Conservation (phyloP, 2,329 filamentous ascomycete species). For the Aureobasidium pullulans region DNA sequence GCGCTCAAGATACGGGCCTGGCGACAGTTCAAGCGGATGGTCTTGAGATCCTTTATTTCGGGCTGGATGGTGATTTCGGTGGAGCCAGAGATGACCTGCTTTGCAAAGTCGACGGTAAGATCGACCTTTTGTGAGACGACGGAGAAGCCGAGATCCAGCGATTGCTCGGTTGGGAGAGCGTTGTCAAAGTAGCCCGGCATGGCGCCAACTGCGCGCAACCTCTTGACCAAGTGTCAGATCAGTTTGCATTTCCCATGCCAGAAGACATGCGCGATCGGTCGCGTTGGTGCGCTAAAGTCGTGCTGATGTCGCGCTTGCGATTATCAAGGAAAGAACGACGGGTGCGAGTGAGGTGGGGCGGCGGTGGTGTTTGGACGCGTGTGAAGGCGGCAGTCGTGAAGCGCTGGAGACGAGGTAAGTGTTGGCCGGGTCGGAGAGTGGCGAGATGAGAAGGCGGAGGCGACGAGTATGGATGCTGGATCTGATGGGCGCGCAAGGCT, state of each 20-base stretch:
- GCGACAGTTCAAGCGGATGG: constrained; percentile 54
- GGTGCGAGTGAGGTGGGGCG: not conserved
- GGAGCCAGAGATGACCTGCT: constrained; percentile 65
- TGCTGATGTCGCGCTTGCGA: not conserved
- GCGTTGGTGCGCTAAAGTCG: not conserved
- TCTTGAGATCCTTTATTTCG: constrained; percentile 46
- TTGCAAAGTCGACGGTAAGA: constrained; percentile 79
- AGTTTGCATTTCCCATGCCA: constrained; percentile 15
- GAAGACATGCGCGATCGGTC: constrained; percentile 7
- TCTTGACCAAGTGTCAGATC: constrained; percentile 8
- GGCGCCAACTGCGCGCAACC: constrained; percentile 18
- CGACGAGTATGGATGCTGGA: constrained; percentile 1
- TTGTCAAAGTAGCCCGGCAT: constrained; percentile 23
- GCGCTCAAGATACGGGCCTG: constrained; percentile 52
- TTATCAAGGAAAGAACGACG: not conserved
- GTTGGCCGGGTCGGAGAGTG: not conserved
- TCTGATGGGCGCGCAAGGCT: constrained; percentile 3
- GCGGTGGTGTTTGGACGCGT: not conserved
- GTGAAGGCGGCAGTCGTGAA: not conserved
- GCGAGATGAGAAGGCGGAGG: not conserved
- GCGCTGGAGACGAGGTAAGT: not conserved
- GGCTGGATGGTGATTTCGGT: constrained; percentile 75
- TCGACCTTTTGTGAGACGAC: constrained; percentile 81
- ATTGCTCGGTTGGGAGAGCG: constrained; percentile 13
- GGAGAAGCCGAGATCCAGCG: constrained; percentile 40